A percentile compares a stretch with the other conserved stretches of the same genome.
Evolutionary conservation across 2,329 filamentous ascomycete genomes (phyloP).

Genomic region (Colletotrichum lupini): DNA sequence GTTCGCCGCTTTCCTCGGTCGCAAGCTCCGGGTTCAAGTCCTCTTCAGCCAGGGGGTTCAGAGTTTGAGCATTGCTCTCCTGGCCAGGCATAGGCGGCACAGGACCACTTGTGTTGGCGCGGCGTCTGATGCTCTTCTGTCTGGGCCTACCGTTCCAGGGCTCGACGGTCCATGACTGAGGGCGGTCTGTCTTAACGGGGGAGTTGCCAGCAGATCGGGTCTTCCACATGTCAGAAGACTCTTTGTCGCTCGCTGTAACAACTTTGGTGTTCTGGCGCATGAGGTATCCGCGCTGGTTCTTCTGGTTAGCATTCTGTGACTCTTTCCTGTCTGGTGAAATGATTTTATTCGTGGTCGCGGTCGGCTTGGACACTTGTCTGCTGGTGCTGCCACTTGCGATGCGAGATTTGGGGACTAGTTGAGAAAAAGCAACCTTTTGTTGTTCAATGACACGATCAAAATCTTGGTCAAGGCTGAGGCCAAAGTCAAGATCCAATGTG

Average conservation of each 20-base stretch:
- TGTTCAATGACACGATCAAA: slow-evolving; percentile 95
- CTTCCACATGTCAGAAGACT: slow-evolving; percentile 65
- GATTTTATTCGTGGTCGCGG: slow-evolving; percentile 1
- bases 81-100: slow-evolving; percentile 89
- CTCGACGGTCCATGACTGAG: slow-evolving; percentile 95
- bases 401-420: slow-evolving; percentile 39
- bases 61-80: slow-evolving; percentile 78
- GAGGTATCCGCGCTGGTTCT: slow-evolving; percentile 92
- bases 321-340: slow-evolving; percentile 26
- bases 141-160: slow-evolving; percentile 91
- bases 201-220: slow-evolving; percentile 75
- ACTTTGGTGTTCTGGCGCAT: slow-evolving; percentile 99
- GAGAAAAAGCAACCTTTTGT: slow-evolving; percentile 85
- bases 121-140: slow-evolving; percentile 72
- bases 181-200: slow-evolving; percentile 79
- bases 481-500: slow-evolving; percentile 83
- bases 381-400: slow-evolving; percentile 42
- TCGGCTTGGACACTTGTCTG: slow-evolving; percentile 59
- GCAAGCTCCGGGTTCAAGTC: slow-evolving; percentile 67
- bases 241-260: slow-evolving; percentile 88
- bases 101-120: slow-evolving; percentile 66
- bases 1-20: slow-evolving; percentile 83
- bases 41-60: slow-evolving; percentile 77
- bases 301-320: slow-evolving; percentile 70
- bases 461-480: slow-evolving; percentile 88